Conservation (phyloP, 495 filamentous ascomycete genomes). For the Penicillium malachiteum region DNA sequence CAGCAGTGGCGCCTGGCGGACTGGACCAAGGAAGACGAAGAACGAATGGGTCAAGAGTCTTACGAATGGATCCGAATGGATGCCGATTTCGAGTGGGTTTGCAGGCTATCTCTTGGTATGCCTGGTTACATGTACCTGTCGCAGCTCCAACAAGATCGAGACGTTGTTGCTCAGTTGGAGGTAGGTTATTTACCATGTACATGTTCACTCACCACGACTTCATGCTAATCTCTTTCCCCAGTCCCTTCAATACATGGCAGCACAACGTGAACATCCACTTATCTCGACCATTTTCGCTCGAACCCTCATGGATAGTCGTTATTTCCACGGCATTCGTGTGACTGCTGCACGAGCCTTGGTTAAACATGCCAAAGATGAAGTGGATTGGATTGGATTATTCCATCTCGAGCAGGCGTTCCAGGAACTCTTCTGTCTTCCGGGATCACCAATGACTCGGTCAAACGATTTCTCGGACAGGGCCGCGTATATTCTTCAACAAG, state of each 20-base stretch:
- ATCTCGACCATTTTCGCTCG: constrained; percentile 82
- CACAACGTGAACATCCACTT: constrained; percentile 63
- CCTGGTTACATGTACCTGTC: constrained; percentile 96
- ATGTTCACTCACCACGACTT: neutral
- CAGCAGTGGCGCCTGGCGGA: constrained; percentile 80
- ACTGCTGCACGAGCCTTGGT: constrained; percentile 75
- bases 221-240: constrained; percentile 16
- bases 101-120: constrained; percentile 73
- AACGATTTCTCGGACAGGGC: constrained; percentile 89
- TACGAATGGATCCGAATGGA: constrained; percentile 99
- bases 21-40: constrained; percentile 83
- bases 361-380: constrained; percentile 65
- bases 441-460: constrained; percentile 69
- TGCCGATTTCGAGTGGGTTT: constrained; percentile 97
- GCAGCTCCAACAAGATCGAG: constrained; percentile 93
- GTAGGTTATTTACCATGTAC: constrained; percentile 25
- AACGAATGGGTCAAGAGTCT: constrained; percentile 88
- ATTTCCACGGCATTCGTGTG: constrained; percentile 88
- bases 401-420: constrained; percentile 85
- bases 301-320: constrained; percentile 86
- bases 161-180: constrained; percentile 94
- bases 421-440: constrained; percentile 79
- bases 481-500: constrained; percentile 76
- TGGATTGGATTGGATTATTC: constrained; percentile 75
- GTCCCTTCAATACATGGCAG: constrained; percentile 61